These are phyloP conservation scores for Globisporangium polare DNA, from an alignment of 352 stramenopile genomes.

Conservation along the genomic window DNA sequence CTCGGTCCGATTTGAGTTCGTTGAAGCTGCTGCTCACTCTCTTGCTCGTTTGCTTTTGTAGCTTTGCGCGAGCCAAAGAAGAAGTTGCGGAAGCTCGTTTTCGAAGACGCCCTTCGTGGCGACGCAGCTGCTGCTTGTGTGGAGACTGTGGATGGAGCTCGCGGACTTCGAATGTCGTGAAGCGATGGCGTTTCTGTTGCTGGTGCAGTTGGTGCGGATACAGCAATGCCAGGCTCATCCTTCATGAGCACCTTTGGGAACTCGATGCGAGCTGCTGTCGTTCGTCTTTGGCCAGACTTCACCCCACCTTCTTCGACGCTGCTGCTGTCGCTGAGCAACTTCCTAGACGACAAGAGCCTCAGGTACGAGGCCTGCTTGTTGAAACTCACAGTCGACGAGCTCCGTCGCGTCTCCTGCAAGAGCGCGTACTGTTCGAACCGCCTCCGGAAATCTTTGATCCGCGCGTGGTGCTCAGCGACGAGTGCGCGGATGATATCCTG, in stretches of 20 bases:
- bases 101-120: neutral
- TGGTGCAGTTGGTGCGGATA: neutral
- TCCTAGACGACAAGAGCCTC: neutral
- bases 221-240: neutral
- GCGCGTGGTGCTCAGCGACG: conserved; percentile 36
- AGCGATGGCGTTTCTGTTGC: neutral
- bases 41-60: neutral
- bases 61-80: conserved; percentile 4
- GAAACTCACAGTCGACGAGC: neutral
- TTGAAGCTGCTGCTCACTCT: neutral
- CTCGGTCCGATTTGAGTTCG: neutral
- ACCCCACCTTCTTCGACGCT: neutral
- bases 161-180: conserved; percentile 2
- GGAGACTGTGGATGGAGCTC: neutral
- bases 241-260: conserved; percentile 49
- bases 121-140: neutral
- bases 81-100: neutral
- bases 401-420: neutral
- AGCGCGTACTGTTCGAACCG: conserved; percentile 29
- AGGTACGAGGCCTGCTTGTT: conserved; percentile 12
- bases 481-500: conserved; percentile 49
- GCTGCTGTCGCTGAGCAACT: neutral
- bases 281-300: neutral
- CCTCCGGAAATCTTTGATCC: conserved; percentile 38
- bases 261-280: conserved; percentile 19